Conservation (phyloP, 345 rosid genomes). For the Lumnitzera littorea region DNA sequence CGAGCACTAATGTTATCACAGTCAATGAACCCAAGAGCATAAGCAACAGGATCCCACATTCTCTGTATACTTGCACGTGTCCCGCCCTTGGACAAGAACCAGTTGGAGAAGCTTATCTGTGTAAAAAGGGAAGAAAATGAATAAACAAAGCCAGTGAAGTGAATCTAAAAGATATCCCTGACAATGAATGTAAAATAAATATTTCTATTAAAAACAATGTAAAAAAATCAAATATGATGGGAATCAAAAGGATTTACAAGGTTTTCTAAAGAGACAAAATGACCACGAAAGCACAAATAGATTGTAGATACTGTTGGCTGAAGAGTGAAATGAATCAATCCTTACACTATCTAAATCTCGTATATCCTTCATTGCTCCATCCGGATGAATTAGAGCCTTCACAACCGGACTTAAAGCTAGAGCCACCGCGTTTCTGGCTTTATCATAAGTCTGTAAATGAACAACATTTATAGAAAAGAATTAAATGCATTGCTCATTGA, state of each 20-base stretch:
- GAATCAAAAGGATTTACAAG: too few species aligned
- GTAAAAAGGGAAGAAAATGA: conserved; percentile 11
- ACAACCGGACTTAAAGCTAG: conserved; percentile 96
- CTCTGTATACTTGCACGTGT: conserved; percentile 80
- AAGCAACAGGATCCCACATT: conserved; percentile 99
- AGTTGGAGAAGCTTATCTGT: conserved; percentile 96
- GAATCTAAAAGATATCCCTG: too few species aligned
- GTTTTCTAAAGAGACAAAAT: background rate
- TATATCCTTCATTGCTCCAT: conserved; percentile 88
- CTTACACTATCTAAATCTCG: conserved; percentile 83
- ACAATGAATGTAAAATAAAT: too few species aligned
- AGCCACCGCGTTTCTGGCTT: conserved; percentile 89
- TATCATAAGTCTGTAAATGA: conserved; percentile 68
- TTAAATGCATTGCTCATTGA: too few species aligned
- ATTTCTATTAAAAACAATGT: too few species aligned
- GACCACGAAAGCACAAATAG: background rate
- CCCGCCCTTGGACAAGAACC: conserved; percentile 98
- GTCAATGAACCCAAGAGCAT: conserved; percentile 97
- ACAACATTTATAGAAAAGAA: too few species aligned
- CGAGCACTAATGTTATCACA: conserved; percentile 99
- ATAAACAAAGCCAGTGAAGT: background rate
- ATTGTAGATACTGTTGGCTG: background rate
- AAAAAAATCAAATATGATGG: too few species aligned
- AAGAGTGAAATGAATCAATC: background rate
- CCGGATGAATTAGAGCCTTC: conserved; percentile 79